Evolutionary conservation across 192 early-diverging fungal species (phyloP), one percentile per base, ranked within the genome.

Genomic region (Entomortierella beljakovae): DNA sequence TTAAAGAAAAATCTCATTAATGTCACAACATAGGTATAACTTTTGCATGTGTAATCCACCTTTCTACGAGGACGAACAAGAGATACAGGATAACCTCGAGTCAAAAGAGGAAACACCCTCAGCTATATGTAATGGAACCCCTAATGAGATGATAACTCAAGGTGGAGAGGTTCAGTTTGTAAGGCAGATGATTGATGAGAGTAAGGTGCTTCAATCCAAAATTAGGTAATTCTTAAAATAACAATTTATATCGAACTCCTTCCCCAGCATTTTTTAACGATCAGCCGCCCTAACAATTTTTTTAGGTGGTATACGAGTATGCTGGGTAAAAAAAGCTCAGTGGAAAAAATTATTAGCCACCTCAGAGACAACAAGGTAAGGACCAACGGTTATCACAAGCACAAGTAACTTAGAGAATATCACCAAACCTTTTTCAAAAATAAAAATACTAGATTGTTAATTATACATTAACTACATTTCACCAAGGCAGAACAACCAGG

Each of bases 21-120:
- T 1, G 9, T 37, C 8, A 48, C 23, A 11, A 31, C 11, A n/a
- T 57, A 81, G 75, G 3, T 87, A 89, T 62, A 57, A 84, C 28
- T 97, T 98, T 60, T 88, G 87, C 40, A 95, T 98, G 93, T 97
- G 94, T 75, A 98, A 98, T 66, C 96, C 95, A 34, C 96, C 96
- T 34, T 98, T 97, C 67, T 98, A 94, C 64, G 82, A 66, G 11
- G 86, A 81, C 63, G 62, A 68, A 7, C 81, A 83, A 23, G 91
- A 95, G 38, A 87, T 91, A 13, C 61, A 84, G 23, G 70, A 71
- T 15, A 80, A 88, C 2, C 54, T 80, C 1, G 63, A 79, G 0
- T 62, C 49, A n/a, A 97, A 97, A 56, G 65, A 71, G 1, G 56
- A 63, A 0, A 48, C 58, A 29, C 88, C 95, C 1, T 79, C 71